Evolutionary conservation across 768 basidiomycete species (phyloP), one percentile per base, ranked within the genome.

Genomic region (Baorangia bicolor): DNA sequence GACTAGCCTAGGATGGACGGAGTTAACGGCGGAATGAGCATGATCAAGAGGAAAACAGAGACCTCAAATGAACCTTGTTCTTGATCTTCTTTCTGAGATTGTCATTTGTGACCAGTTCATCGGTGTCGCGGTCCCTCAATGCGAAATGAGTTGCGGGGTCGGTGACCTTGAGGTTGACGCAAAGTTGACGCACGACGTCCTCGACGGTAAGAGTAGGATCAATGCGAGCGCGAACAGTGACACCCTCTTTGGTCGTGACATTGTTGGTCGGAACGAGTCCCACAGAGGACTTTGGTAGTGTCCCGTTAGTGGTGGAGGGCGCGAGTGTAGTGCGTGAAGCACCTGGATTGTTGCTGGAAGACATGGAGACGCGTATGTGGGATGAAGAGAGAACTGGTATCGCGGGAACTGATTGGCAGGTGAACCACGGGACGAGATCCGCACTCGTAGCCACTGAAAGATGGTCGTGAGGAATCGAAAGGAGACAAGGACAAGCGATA

Each of bases 71-170:
- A 45, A 79, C 82, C 70, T 90, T 93, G 38, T 79, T 78, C 72
- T 82, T 88, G 61, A 94, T 90, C 75, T 88, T 90, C 74, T 82
- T 85, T 67, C 85, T 80, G 64, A 97, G 68, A 67, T 94, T 95
- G 60, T 93, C 91, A 64, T 90, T 88, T 27, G 92, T 94, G 18
- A 97, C 87, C 44, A 95, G 72, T 60, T 90, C 90, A 56, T 90
- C 89, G 16, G 79, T 82, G 62, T 92, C 89, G 25, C 72, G 72
- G 67, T 94, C 92, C 62, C 93, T 80, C 56, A 96, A 71, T 2
- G 92, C 88, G 66, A 83, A 94, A 59, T 88, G 74, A 1, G 80
- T 78, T 1, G 90, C 80, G 0, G 88, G 79, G 37, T 90, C 90
- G 55, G 83, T 83, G 55, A 93, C 84, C 71, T 88, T 86, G 60